Evolutionary conservation across 805 yeast genomes (phyloP), one percentile per base, ranked within the genome.

Genomic region (Candida taoyuanica): DNA sequence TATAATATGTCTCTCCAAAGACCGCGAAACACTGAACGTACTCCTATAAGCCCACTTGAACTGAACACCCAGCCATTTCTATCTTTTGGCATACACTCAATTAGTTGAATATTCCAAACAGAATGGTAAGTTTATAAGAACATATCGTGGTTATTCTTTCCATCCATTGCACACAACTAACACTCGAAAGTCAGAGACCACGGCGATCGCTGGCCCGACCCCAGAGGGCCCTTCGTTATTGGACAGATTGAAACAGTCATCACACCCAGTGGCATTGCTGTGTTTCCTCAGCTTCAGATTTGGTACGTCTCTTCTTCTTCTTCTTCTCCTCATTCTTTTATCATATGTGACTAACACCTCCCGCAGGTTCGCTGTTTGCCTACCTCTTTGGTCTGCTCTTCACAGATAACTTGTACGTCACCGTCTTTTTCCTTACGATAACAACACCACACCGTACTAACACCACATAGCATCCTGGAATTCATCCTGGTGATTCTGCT

Each of bases 201-300:
- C 43, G 26, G 28, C 36, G 3, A 33, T 34, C 20, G 40, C 44
- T 3, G 44, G 44, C 12, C 44, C 44, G 9, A 34, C 44, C 2
- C 37, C 37, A 19, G 36, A 31, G 28, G 39, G 31, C 7, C 43
- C 37, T 2, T 16, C 43, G 17, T 23, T 40, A 25, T 32, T 40
- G 23, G 39, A 68, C 40, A 58, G 71, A 37, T 62, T 84, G 11
- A 68, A 71, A 25, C 81, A 82, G 53, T 83, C 93, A 5, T 79
- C 93, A 19, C 95, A 85, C 55, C 95, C 95, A 2, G 63, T 83
- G n/a, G 94, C 94, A 2, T 62, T 84, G 7, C 42, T 81, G 5
- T 78, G 74, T 56, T 86, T 69, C 59, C 61, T 86, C 9, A 70
- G 68, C 20, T 73, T 85, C 56, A 65, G 93, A 37, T 40, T 80